Evolutionary conservation across 2,329 filamentous ascomycete genomes (phyloP), one percentile per base, ranked within the genome.

Genomic region (Sclerotinia spermophila): DNA sequence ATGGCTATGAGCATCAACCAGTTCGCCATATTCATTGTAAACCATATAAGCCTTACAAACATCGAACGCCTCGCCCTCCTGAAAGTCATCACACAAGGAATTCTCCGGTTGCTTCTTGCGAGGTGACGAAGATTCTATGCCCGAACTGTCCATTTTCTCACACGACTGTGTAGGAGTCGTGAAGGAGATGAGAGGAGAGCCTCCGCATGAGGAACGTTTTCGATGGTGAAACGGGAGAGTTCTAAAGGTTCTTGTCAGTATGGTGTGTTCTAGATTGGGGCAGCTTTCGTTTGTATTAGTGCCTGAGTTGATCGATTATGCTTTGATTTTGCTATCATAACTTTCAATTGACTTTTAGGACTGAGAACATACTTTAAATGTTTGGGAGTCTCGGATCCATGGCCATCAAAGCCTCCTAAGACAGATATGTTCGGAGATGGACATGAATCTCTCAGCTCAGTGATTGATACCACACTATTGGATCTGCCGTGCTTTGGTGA

Each of bases 11-110:
- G 74, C 70, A 56, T 74, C 51, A 15, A 79, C 73, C 13, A 79
- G 67, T 59, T 78, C 75, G 10, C 78, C 77, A 70, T 76, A 77
- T 59, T 78, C 75, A 62, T 79, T 78, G 40, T 79, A 79, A 6
- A 71, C 72, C 75, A 78, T 76, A 5, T 55, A 71, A 38, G 72
- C 70, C 45, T 74, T 74, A 30, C 67, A 42, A 24, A 55, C 33
- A 60, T 68, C 58, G 44, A 65, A 65, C 13, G 24, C 55, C 44
- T 62, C 21, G 13, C 44, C 45, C 2, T 55, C 42, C 8, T 24
- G 44, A 33, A 48, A 30, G n/a, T 60, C 60, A n/a, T 44, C 27
- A 44, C 33, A 65, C 8, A 42, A 38, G 3, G 65, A 51, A 27
- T 44, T 51, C 33, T 60, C 56, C 24, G 53, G 24, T 44, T 59